Conservation (phyloP, 208 protist species). For the Acanthamoeba healyi region DNA sequence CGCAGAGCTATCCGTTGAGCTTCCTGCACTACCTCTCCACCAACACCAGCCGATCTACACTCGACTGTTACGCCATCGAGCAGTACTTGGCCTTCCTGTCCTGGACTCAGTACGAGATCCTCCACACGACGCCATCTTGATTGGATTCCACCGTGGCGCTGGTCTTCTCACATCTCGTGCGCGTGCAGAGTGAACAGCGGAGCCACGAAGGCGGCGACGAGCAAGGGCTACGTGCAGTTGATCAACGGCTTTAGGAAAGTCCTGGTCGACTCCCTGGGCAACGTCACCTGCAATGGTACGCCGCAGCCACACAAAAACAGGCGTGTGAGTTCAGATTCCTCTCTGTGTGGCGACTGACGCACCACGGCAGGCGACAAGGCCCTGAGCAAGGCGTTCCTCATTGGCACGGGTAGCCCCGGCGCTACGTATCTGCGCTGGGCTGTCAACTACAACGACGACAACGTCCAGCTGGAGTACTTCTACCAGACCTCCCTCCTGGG, state of each 20-base stretch:
- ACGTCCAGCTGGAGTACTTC: constrained; percentile 16
- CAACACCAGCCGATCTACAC: background rate
- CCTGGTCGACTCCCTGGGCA: constrained; percentile 16
- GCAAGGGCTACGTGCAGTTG: background rate
- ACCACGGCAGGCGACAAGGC: constrained; percentile 26
- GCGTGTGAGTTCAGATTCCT: background rate
- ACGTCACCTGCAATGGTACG: constrained; percentile 39
- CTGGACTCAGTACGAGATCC: background rate
- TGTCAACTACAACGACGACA: background rate
- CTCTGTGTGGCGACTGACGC: background rate
- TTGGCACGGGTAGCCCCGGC: background rate
- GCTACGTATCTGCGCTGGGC: background rate
- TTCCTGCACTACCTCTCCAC: constrained; percentile 6
- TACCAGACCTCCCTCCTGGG: background rate
- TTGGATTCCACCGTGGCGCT: background rate
- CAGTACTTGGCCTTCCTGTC: constrained; percentile 3
- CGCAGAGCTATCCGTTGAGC: background rate
- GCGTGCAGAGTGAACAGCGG: background rate
- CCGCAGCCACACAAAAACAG: background rate
- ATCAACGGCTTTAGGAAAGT: background rate
- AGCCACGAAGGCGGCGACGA: background rate
- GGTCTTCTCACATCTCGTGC: too few relatives aligned
- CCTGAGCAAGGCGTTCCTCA: background rate
- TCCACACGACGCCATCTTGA: background rate
- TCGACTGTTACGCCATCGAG: background rate